Conservation (phyloP, 2,329 filamentous ascomycete genomes). For the Parastagonospora nodorum region DNA sequence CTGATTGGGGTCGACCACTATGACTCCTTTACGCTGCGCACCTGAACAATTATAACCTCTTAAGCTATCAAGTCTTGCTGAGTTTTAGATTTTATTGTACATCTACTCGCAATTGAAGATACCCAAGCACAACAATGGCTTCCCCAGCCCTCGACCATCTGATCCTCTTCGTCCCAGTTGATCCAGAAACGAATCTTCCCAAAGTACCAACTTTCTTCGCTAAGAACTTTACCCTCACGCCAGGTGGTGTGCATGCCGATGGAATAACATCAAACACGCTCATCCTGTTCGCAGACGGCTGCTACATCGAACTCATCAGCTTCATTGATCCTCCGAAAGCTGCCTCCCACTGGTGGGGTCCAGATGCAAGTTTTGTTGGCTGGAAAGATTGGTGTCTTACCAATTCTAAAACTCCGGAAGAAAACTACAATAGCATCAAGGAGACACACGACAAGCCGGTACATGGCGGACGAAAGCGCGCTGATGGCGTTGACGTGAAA, state of each 20-base stretch:
- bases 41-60: no score
- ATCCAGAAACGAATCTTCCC: slow-evolving; percentile 52
- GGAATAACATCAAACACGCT: slow-evolving; percentile 66
- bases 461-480: slow-evolving; percentile 59
- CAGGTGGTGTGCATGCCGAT: slow-evolving; percentile 67
- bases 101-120: no score
- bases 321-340: slow-evolving; percentile 58
- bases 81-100: no score
- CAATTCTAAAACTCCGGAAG: slow-evolving; percentile 8
- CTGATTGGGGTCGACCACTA: neutral
- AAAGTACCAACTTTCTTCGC: slow-evolving; percentile 54
- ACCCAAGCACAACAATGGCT: no score
- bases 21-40: neutral
- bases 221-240: slow-evolving; percentile 61
- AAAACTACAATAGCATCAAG: slow-evolving; percentile 15
- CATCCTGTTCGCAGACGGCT: slow-evolving; percentile 66
- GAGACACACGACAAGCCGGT: slow-evolving; percentile 57
- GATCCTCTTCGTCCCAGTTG: slow-evolving; percentile 65
- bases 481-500: slow-evolving; percentile 61
- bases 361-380: slow-evolving; percentile 54
- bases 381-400: slow-evolving; percentile 65
- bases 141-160: slow-evolving; percentile 62
- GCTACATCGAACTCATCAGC: slow-evolving; percentile 70
- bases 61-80: no score
- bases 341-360: slow-evolving; percentile 64